Evolutionary conservation across 1,139 yeast genomes (phyloP), one percentile per base, ranked within the genome.

Genomic region (Taiozyma sp.): DNA sequence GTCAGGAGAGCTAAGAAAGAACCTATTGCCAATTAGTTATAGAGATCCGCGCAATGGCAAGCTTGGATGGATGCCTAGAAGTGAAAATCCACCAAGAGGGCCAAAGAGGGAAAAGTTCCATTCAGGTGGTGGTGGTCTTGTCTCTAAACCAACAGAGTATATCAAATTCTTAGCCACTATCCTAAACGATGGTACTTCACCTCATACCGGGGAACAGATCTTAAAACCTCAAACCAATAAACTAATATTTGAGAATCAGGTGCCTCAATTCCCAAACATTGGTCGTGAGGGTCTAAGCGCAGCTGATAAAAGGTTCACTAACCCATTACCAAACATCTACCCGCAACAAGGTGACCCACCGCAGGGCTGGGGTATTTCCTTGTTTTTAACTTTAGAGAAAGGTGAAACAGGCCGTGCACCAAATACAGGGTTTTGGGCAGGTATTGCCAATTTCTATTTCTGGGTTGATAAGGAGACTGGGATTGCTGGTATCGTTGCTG

Each of bases 111-210:
- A 47, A 4, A 50, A 43, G 2, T 49, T 48, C 39, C 70, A 70
- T 51, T 61, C 66, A 53, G 75, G 74, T 6, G 75, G 75, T 29
- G 72, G 68, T 19, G 75, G 74, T 11, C 51, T 68, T 13, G 70
- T 63, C 45, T 63, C 69, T 1, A 68, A 64, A 4, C 68, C 69
- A 11, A 61, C 54, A 14, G 73, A 71, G 53, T 71, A 68, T 49
- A 56, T 67, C 43, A 66, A 64, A 49, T 67, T 70, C 47, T 50
- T 71, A n/a, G 63, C 70, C 19, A 57, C 68, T n/a, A 63, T 70
- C 55, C 57, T 71, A 34, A 69, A 71, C 47, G 63, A 67, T 35
- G 75, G 75, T 22, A 55, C 51, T 8, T 63, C 71, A 26, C 67
- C 68, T 19, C 41, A 22, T 8, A 66, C 68, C 3, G 72, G 73